Evolutionary conservation across 2,329 filamentous ascomycete species (phyloP), one percentile per base, ranked within the genome.

Genomic region (Clarireedia paspali): DNA sequence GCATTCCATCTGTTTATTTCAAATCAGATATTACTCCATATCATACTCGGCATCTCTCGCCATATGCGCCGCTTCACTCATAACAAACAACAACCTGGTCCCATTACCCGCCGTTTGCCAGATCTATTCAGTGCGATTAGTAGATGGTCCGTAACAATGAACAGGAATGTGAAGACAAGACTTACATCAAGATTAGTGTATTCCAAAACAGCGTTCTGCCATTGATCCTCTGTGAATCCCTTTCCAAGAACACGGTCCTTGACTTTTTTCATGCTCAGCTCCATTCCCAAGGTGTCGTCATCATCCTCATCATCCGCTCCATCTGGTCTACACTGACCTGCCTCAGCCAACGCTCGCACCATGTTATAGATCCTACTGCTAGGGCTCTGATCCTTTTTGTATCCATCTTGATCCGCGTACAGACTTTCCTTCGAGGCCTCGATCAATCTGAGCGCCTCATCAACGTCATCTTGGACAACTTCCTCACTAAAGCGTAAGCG

Each of bases 171-270:
- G 4, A 45, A 23, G 9, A 40, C 20, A 20, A 2, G 55, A 86
- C 91, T 89, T 77, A 97, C 94, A 76, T 96, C 88, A 59, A 95
- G 75, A 62, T 82, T 77, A 2, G 89, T 85, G 73, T 99, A 97
- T 75, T 96, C 92, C 60, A 96, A 87, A 69, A 99, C 78, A 20
- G 91, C 87, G 63, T 82, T 81, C 67, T 88, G 79, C 75, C 96
- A 91, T 72, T 99, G 91, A 72, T 97, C 90, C 62, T 91, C 87
- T 0, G 92, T 99, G 72, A 96, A 99, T 2, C 94, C 94, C 80
- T 96, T 96, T 53, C 91, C 94, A 66, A 97, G 79, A 30, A 99
- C 91, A 62, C 94, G 77, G 72, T 96, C 91, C 70, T 91, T 83
- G 58, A 99, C 89, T 72, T 90, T 88, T 63, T 88, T 82, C 76